phyloP scores from a whole-genome alignment of 805 yeast species.

The Zygotorulaspora sp. region DNA sequence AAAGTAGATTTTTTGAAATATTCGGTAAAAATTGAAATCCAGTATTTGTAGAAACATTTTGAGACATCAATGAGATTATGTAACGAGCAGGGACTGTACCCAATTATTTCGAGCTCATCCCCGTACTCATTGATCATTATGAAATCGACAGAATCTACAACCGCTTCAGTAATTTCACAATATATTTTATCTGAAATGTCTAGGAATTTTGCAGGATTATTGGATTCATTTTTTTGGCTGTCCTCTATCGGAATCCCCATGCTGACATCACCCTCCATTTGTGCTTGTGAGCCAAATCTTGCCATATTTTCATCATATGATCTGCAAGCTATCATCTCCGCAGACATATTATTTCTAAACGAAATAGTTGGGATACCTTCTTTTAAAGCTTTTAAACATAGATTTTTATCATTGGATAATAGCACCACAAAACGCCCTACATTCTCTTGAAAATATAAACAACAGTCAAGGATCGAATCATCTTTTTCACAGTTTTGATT shows the following conservation, averaged over 20 bases:
- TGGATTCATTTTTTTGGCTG: neutral
- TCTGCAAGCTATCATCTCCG: slow-evolving; percentile 41
- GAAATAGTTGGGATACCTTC: slow-evolving; percentile 62
- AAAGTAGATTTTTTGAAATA: slow-evolving; percentile 37
- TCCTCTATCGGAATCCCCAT: neutral
- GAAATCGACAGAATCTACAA: slow-evolving; percentile 44
- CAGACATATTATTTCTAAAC: slow-evolving; percentile 43
- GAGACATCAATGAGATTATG: slow-evolving; percentile 42
- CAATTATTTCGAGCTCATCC: slow-evolving; percentile 48
- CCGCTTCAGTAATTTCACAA: slow-evolving; percentile 40
- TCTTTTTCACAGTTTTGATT: slow-evolving; percentile 52
- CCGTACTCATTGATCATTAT: slow-evolving; percentile 55
- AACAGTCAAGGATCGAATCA: slow-evolving; percentile 83
- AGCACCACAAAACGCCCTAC: slow-evolving; percentile 48
- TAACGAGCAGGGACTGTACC: slow-evolving; percentile 40
- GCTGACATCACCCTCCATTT: neutral
- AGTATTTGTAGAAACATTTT: slow-evolving; percentile 41
- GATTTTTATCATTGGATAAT: slow-evolving; percentile 77
- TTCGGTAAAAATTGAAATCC: slow-evolving; percentile 55
- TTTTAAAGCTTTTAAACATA: slow-evolving; percentile 71
- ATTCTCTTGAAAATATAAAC: slow-evolving; percentile 52
- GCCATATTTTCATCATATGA: slow-evolving; percentile 37
- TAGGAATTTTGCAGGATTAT: neutral
- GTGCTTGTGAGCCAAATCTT: slow-evolving; percentile 8
- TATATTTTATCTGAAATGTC: slow-evolving; percentile 28